phyloP scores from a whole-genome alignment of 495 filamentous ascomycete genomes.

The Acidiella bohemica region DNA sequence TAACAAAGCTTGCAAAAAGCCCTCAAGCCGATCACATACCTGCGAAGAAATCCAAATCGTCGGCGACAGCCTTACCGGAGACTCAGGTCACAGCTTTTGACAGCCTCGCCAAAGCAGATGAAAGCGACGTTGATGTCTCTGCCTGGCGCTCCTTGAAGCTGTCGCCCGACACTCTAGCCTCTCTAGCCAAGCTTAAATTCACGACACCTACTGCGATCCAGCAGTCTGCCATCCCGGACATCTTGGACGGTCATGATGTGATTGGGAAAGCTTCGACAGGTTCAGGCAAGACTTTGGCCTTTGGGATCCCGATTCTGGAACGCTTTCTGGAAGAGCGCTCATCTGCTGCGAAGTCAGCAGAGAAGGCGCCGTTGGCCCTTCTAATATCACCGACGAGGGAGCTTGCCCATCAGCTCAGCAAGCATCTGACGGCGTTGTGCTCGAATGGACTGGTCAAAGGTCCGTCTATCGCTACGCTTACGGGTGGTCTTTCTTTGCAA shows the following conservation, averaged over 20 bases:
- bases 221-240: conserved; percentile 59
- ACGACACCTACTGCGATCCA: conserved; percentile 70
- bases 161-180: conserved; percentile 50
- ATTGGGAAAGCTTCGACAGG: conserved; percentile 74
- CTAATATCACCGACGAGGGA: conserved; percentile 87
- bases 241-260: conserved; percentile 58
- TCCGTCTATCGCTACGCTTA: conserved; percentile 64
- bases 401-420: conserved; percentile 75
- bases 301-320: conserved; percentile 60
- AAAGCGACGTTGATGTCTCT: conserved; percentile 42
- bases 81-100: conserved; percentile 5
- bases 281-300: conserved; percentile 74
- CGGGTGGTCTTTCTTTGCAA: conserved; percentile 79
- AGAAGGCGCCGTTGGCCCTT: conserved; percentile 55
- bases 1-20: background rate
- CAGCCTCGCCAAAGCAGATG: conserved; percentile 18
- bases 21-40: too few relatives aligned
- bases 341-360: conserved; percentile 9
- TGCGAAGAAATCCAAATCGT: background rate
- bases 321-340: conserved; percentile 27
- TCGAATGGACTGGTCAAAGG: conserved; percentile 41
- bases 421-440: conserved; percentile 64
- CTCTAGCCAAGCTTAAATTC: conserved; percentile 69
- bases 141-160: conserved; percentile 63
- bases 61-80: background rate